Evolutionary conservation across 306 rosid genomes (phyloP), one percentile per base, ranked within the genome.

Genomic region (Pueraria montana): DNA sequence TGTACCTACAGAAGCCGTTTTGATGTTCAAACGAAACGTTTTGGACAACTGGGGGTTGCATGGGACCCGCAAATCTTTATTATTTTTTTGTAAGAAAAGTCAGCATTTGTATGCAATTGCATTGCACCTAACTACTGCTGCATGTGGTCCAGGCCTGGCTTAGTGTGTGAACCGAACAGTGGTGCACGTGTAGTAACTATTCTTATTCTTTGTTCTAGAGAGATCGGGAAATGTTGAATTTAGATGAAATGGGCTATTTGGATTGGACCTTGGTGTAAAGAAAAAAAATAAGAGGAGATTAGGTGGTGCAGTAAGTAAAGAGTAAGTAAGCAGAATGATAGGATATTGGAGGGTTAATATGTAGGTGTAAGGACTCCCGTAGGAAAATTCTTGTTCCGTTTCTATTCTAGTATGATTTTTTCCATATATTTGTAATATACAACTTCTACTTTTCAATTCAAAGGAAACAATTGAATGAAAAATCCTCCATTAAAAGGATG

Each of bases 1-100:
- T 80, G 80, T 85, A 77, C 23, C 66, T 53, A 2, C 90, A 84
- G n/a, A 83, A 82, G 52, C 91, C 92, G 24, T 81, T 78, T 67
- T 95, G 76, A 89, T 80, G 50, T 64, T 74, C 71, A 45, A 30
- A 42, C 32, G 55, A 59, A 6, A 14, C 42, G 1, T 78, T 64
- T 72, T 65, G 45, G 83, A 2, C 20, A 58, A 23, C 11, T 17
- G 38, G 58, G 62, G 53, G 27, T 48, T 30, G 21, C 20, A 13
- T 78, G 66, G 76, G 85, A 42, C 53, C 74, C 62, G 12, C 56
- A 27, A 3, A 79, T 58, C 21, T 40, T 67, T 76, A 4, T 68
- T 11, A 10, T 1, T 81, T 80, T 69, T 79, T 84, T 86, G 23
- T 65, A 81, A 79, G 58, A 58, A 70, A 43, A 58, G 80, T 81